Evolutionary conservation across 371 early-diverging fungal genomes (phyloP).

Genomic region (Batkoa obscura): DNA sequence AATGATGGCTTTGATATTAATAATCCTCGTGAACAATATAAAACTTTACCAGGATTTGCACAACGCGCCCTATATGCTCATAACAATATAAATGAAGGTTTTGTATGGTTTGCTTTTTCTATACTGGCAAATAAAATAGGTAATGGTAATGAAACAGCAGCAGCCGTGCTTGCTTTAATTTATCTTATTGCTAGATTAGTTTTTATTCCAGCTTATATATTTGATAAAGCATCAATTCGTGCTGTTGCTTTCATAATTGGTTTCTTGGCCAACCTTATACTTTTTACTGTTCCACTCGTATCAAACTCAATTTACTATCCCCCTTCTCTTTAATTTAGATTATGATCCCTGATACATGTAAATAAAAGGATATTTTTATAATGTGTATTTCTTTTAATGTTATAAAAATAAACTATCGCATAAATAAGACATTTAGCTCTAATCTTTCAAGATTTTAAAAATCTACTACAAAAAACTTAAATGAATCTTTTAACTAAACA

Average conservation of each 20-base stretch:
- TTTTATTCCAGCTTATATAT: not conserved
- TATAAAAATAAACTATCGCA: no score
- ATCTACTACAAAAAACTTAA: no score
- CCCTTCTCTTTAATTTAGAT: no score
- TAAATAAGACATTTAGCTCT: no score
- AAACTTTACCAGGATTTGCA: no score
- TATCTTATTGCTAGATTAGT: not conserved
- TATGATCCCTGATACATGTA: no score
- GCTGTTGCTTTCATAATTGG: not conserved
- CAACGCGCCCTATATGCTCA: slow-evolving; percentile 1
- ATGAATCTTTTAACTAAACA: no score
- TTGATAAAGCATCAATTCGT: not conserved
- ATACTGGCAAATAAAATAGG: not conserved
- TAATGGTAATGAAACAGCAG: not conserved
- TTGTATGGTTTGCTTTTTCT: slow-evolving; percentile 3
- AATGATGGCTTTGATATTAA: not conserved
- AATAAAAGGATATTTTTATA: no score
- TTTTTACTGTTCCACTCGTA: slow-evolving; percentile 1
- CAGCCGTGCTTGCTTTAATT: not conserved
- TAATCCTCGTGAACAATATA: slow-evolving; percentile 4
- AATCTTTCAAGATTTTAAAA: no score
- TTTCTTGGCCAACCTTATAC: not conserved
- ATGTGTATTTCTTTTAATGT: no score
- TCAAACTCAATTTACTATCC: no score
- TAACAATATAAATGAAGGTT: slow-evolving; percentile 3